Evolutionary conservation across 768 basidiomycete genomes (phyloP), one percentile per base, ranked within the genome.

Genomic region (Ramaria sp.): DNA sequence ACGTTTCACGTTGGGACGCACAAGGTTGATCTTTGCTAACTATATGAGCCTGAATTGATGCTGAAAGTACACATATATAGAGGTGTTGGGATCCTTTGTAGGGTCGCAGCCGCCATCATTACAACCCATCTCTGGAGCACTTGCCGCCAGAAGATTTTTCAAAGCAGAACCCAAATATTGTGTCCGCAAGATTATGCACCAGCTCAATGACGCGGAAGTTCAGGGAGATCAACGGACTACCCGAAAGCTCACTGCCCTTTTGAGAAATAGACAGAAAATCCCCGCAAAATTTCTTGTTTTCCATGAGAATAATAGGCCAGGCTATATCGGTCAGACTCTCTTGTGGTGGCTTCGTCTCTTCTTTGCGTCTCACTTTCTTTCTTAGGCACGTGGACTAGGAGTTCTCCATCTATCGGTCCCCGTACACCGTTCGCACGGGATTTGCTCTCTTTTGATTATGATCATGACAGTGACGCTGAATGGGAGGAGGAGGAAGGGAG

Each of bases 381-480:
- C 9, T 56, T 51, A 71, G 73, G 75, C 20, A 98, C 96, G 5
- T 97, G 89, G 85, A 93, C 92, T 7, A 83, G 85, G 52, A 79
- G 73, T 57, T 94, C 92, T 13, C 73, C 73, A 16, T 68, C 79
- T 32, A 81, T 98, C 56, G 85, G 91, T 0, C 84, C 93, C 1
- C 81, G 96, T 15, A 79, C 76, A 16, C 94, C 96, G 1, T 85
- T 95, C 57, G 81, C 76, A 2, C 78, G 79, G 59, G 96, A 99
- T 62, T 72, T 79, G 10, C 70, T 84, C 1, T 75, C 78, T 12
- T 76, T 88, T 52, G 92, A 98, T 67, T 99, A 98, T 65, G 78
- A 78, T 4, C 90, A 94, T 63, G 94, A 99, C 69, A 93, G 89
- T 50, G 95, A 90, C 13, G 91, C 84, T 61, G 96, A 98, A 61